phyloP scores from a whole-genome alignment of 495 filamentous ascomycete genomes.

The Zalerion maritima region DNA sequence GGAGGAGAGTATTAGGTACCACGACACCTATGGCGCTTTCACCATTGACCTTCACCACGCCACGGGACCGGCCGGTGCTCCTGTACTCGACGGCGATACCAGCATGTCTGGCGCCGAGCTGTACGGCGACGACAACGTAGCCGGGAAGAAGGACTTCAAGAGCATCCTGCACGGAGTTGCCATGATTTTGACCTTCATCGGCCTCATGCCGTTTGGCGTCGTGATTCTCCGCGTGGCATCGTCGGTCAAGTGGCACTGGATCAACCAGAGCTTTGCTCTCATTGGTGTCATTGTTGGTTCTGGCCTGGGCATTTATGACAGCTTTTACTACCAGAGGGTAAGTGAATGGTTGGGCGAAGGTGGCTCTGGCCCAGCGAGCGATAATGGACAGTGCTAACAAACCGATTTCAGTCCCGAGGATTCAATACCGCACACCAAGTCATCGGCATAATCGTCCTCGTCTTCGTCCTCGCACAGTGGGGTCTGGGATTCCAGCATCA shows the following conservation, averaged over 20 bases:
- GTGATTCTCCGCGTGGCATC: slow-evolving; percentile 32
- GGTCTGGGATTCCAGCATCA: slow-evolving; percentile 34
- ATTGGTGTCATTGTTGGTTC: slow-evolving; percentile 30
- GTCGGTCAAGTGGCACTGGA: slow-evolving; percentile 32
- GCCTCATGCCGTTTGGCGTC: slow-evolving; percentile 39
- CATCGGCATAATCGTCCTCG: slow-evolving; percentile 37
- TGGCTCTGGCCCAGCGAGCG: too few species aligned
- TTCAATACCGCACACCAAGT: slow-evolving; percentile 43
- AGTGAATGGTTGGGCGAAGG: slow-evolving; percentile 9
- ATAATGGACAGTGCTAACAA: not conserved
- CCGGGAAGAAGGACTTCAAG: slow-evolving; percentile 9
- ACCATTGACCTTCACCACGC: slow-evolving; percentile 36
- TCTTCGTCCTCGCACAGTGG: slow-evolving; percentile 32
- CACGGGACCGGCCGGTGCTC: slow-evolving; percentile 21
- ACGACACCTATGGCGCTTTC: slow-evolving; percentile 40
- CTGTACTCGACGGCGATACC: slow-evolving; percentile 12
- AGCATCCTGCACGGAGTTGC: slow-evolving; percentile 35
- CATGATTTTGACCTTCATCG: slow-evolving; percentile 37
- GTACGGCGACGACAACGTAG: slow-evolving; percentile 13
- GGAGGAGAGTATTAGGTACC: slow-evolving; percentile 32
- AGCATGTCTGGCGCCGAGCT: too few species aligned
- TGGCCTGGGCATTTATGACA: slow-evolving; percentile 34
- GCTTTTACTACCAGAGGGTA: slow-evolving; percentile 36
- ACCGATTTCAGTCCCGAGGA: slow-evolving; percentile 25
- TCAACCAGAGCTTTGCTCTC: slow-evolving; percentile 29